These are phyloP conservation scores for Boletus rubroflammeus DNA, from an alignment of 768 basidiomycete genomes.

Conservation along the genomic window DNA sequence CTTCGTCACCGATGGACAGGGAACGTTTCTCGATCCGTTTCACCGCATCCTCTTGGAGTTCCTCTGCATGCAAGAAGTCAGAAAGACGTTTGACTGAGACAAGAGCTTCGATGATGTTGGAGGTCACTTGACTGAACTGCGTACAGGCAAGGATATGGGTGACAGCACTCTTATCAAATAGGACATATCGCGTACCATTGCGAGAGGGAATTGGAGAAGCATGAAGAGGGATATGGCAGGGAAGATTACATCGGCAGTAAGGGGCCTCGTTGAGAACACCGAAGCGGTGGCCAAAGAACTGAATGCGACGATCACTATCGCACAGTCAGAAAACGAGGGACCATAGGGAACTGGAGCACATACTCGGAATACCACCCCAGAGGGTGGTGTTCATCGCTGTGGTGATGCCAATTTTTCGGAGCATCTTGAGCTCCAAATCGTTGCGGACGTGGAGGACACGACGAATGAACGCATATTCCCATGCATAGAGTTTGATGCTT, in stretches of 20 bases:
- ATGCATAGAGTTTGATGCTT: conserved; percentile 89
- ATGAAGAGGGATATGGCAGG: conserved; percentile 92
- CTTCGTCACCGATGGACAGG: conserved; percentile 60
- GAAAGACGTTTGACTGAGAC: conserved; percentile 81
- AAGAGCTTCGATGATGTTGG: conserved; percentile 79
- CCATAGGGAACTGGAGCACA: not conserved
- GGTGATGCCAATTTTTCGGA: conserved; percentile 76
- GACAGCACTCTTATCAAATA: not conserved
- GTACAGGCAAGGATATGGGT: not conserved
- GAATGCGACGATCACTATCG: conserved; percentile 67
- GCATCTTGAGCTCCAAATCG: conserved; percentile 74
- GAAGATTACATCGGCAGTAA: conserved; percentile 92
- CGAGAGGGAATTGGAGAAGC: conserved; percentile 82
- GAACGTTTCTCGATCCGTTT: conserved; percentile 41
- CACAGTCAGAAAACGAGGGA: not conserved
- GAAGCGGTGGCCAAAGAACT: conserved; percentile 79
- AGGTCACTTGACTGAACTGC: conserved; percentile 68
- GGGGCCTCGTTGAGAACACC: conserved; percentile 52
- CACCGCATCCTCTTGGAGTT: conserved; percentile 79
- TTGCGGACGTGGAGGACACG: conserved; percentile 79
- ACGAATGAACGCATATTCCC: conserved; percentile 88
- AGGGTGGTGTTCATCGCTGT: conserved; percentile 61
- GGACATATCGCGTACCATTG: conserved; percentile 50
- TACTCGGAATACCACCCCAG: conserved; percentile 66
- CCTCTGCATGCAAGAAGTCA: conserved; percentile 69